Evolutionary conservation across 768 basidiomycete genomes (phyloP).

Genomic region (Agrocybe pediades): DNA sequence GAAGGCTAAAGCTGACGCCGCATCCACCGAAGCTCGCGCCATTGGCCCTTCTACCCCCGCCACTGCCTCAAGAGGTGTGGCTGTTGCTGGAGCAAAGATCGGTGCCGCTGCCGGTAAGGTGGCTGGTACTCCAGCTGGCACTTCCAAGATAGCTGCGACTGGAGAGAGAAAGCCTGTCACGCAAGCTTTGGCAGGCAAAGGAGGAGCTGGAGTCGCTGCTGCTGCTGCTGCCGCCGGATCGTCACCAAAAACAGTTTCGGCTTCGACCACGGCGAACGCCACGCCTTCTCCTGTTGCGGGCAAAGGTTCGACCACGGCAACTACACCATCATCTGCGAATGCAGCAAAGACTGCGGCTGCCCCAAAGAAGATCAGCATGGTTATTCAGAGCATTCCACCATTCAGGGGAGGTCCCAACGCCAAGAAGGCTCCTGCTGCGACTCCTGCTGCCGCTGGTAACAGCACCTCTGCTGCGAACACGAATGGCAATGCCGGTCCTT

Average conservation of each 20-base stretch:
- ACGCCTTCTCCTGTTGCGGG: constrained; percentile 6
- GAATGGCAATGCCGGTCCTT: constrained; percentile 2
- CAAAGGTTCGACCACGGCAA: background rate
- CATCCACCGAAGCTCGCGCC: constrained; percentile 64
- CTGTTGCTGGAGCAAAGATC: constrained; percentile 38
- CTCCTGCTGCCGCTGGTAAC: constrained; percentile 19
- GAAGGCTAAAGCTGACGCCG: constrained; percentile 71
- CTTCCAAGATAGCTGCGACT: constrained; percentile 18
- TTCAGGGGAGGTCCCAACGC: constrained; percentile 63
- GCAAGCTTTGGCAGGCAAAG: constrained; percentile 12
- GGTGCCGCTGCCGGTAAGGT: constrained; percentile 4
- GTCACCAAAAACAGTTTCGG: constrained; percentile 8
- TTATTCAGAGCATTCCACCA: constrained; percentile 88
- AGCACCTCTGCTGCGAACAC: constrained; percentile 12
- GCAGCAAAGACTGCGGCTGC: constrained; percentile 31
- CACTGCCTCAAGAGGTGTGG: constrained; percentile 45
- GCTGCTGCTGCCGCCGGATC: constrained; percentile 11
- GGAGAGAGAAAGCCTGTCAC: constrained; percentile 10
- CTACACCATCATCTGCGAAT: background rate
- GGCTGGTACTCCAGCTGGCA: constrained; percentile 18
- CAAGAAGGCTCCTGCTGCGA: constrained; percentile 27
- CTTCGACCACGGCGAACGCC: background rate
- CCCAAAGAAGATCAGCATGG: constrained; percentile 66
- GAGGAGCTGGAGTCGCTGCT: constrained; percentile 12
- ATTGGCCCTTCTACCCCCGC: constrained; percentile 65